These are phyloP conservation scores for Bolboschoenus planiculmis DNA, from an alignment of 176 grass and related monocot species.

Conservation along the genomic window DNA sequence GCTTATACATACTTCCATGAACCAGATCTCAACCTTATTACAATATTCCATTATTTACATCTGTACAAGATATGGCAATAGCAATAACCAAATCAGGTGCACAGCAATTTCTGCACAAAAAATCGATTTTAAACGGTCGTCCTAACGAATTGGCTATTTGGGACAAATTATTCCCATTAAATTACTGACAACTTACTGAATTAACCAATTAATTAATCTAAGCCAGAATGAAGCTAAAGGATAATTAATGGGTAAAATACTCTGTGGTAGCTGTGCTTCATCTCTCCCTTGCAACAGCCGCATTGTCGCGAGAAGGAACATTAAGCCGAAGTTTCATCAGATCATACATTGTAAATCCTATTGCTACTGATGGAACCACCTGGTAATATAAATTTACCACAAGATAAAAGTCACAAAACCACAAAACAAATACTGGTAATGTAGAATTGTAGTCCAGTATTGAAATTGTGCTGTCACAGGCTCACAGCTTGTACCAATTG, in stretches of 20 bases:
- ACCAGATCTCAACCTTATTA: not conserved
- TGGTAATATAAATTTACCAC: slow-evolving; percentile 16
- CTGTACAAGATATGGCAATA: not conserved
- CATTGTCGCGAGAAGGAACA: slow-evolving; percentile 78
- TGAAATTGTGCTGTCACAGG: not conserved
- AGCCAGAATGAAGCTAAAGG: slow-evolving; percentile 48
- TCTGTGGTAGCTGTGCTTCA: slow-evolving; percentile 50
- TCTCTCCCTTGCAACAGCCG: slow-evolving; percentile 32
- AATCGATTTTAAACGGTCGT: not conserved
- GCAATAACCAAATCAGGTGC: not conserved
- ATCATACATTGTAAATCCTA: slow-evolving; percentile 92
- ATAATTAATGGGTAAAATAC: slow-evolving; percentile 36
- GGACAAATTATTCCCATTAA: slow-evolving; percentile 4
- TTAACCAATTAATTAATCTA: slow-evolving; percentile 17
- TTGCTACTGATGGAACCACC: slow-evolving; percentile 92
- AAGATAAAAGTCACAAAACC: not conserved
- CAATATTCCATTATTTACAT: slow-evolving; percentile 16
- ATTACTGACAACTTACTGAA: not conserved
- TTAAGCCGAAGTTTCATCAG: slow-evolving; percentile 74
- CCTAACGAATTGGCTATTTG: not conserved
- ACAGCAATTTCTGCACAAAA: not conserved
- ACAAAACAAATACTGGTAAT: not conserved
- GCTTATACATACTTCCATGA: not conserved
- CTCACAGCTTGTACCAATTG: not conserved
- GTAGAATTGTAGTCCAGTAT: not conserved